Evolutionary conservation across 2,329 filamentous ascomycete species (phyloP), one percentile per base, ranked within the genome.

Genomic region (Claviceps paspali): DNA sequence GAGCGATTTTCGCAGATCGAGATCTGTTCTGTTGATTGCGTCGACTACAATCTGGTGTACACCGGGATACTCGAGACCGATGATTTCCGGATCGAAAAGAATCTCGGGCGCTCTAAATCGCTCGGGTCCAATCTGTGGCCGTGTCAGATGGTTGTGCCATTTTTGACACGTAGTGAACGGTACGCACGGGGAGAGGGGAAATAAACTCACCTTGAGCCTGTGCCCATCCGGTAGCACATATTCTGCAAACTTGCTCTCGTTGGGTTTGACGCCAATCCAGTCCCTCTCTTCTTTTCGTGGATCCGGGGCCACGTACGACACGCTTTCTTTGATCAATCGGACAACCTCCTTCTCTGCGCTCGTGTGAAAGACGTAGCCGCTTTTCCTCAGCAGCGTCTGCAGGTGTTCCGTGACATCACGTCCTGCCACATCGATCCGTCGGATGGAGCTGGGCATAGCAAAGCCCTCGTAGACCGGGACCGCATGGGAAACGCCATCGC

Each of bases 291-390:
- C 91, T 49, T 82, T 86, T 54, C 81, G 80, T 6, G 91, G 87
- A 57, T 96, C 87, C 36, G 82, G 64, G 18, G 91, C 86, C 28
- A 98, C 81, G 56, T 96, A 98, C 40, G 83, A 82, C 33, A 85
- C 80, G 53, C 82, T 83, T 68, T 98, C 91, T 65, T 98, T 98
- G 64, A 98, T 95, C 59, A 85, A 72, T 47, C 88, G 76, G 40
- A 98, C 91, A n/a, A 95, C 86, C 63, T 98, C 91, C 65, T 98
- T 98, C 68, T 98, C 91, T 10, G 91, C 91, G 55, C 86, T 95
- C 14, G 91, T 98, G 62, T 96, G 88, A 58, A 98, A 93, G 14
- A 95, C 76, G 55, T 91, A 85, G 35, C 91, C 91, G 49, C 79
- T 83, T 68, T 95, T 96, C 52, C 91, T 75, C 48, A 98, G 67